Percentiles rank a stretch among this genome's conserved stretches.
Conservation (phyloP, 352 stramenopile genomes). For the Thraustotheca clavata region DNA sequence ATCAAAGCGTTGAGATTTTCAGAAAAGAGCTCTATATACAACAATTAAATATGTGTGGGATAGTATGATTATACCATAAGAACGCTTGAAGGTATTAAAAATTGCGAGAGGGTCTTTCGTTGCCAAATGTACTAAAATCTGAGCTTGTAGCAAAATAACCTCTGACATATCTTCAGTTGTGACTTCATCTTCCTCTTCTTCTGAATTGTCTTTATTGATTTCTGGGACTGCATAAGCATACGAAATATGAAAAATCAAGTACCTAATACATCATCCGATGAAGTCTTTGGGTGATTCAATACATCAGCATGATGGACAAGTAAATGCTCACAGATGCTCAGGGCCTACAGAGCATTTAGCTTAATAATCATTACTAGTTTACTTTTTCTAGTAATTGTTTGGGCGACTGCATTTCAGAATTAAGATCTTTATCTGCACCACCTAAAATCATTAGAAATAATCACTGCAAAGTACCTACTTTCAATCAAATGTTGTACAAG, state of each 20-base stretch:
- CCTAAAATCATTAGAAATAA: neutral
- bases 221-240: slow-evolving; percentile 23
- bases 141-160: slow-evolving; percentile 53
- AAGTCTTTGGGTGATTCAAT: slow-evolving; percentile 3
- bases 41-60: neutral
- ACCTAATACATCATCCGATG: slow-evolving; percentile 6
- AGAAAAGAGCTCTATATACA: slow-evolving; percentile 29
- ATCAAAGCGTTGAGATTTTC: slow-evolving; percentile 56
- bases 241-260: neutral
- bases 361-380: too few relatives aligned
- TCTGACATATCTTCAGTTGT: slow-evolving; percentile 28
- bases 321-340: slow-evolving; percentile 27
- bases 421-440: neutral
- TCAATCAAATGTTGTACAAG: slow-evolving; percentile 30
- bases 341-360: slow-evolving; percentile 18
- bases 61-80: slow-evolving; percentile 31
- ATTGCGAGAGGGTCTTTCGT: slow-evolving; percentile 31
- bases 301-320: slow-evolving; percentile 28
- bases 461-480: neutral
- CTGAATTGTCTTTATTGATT: slow-evolving; percentile 11
- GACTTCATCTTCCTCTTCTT: slow-evolving; percentile 22
- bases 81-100: slow-evolving; percentile 42
- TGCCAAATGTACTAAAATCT: slow-evolving; percentile 37
- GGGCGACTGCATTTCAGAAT: slow-evolving; percentile 4
- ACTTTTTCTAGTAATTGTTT: slow-evolving; percentile 21